These are phyloP conservation scores for Cucurbita pepo DNA, from an alignment of 306 rosid species.

Conservation along the genomic window DNA sequence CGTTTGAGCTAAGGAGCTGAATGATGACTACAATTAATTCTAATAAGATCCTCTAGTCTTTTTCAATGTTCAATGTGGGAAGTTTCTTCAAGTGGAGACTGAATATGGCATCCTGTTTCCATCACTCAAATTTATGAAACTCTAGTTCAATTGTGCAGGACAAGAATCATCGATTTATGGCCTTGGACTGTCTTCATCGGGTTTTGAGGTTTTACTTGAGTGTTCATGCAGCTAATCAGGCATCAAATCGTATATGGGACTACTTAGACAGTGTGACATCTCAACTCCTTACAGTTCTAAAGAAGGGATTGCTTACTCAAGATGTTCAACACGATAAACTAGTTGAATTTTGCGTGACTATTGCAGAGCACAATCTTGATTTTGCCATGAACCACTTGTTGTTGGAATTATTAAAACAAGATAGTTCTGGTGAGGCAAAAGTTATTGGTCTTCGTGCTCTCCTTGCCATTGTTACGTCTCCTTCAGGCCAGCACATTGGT, in stretches of 20 bases:
- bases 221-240: slow-evolving; percentile 75
- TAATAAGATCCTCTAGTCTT: not conserved
- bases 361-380: slow-evolving; percentile 96
- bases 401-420: slow-evolving; percentile 86
- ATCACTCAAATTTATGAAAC: slow-evolving; percentile 14
- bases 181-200: slow-evolving; percentile 97
- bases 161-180: slow-evolving; percentile 95
- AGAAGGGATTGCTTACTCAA: slow-evolving; percentile 96
- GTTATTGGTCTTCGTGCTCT: slow-evolving; percentile 98
- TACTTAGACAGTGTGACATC: slow-evolving; percentile 88
- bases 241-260: slow-evolving; percentile 90
- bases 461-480: slow-evolving; percentile 85
- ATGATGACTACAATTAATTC: not conserved
- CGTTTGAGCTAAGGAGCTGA: not conserved
- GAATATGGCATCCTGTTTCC: slow-evolving; percentile 5
- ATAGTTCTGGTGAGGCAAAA: slow-evolving; percentile 90
- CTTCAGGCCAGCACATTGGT: slow-evolving; percentile 74
- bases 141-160: slow-evolving; percentile 59
- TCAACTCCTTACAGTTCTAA: slow-evolving; percentile 70
- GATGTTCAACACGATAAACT: slow-evolving; percentile 98
- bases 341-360: slow-evolving; percentile 93
- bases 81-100: not conserved
- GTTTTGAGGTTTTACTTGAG: slow-evolving; percentile 91
- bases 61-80: not conserved
- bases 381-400: slow-evolving; percentile 99